These are phyloP conservation scores for Penicillium olsonii DNA, from an alignment of 2,329 filamentous ascomycete species.

Conservation along the genomic window DNA sequence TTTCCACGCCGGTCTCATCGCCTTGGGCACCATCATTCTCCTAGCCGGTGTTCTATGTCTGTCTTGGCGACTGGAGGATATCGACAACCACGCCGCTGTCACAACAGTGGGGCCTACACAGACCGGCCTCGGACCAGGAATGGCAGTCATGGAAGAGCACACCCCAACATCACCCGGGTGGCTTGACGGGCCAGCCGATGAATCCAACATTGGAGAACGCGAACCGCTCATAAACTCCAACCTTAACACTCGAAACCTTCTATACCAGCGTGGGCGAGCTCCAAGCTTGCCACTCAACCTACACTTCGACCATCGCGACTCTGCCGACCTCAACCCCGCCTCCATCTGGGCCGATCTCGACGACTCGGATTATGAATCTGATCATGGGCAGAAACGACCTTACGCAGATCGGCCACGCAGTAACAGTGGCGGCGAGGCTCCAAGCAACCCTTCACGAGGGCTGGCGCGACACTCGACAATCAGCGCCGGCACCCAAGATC, in stretches of 20 bases:
- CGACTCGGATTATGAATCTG: slow-evolving; percentile 59
- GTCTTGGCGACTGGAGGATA: slow-evolving; percentile 86
- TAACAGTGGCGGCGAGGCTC: slow-evolving; percentile 21
- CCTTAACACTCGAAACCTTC: slow-evolving; percentile 25
- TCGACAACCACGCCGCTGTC: slow-evolving; percentile 38
- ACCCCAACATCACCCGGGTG: slow-evolving; percentile 27
- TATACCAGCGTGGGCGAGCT: slow-evolving; percentile 37
- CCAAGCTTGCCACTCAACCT: slow-evolving; percentile 35
- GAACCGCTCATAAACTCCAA: slow-evolving; percentile 39
- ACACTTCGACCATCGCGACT: slow-evolving; percentile 47
- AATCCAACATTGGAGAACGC: slow-evolving; percentile 42
- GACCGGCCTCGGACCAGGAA: slow-evolving; percentile 75
- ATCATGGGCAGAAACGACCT: slow-evolving; percentile 12
- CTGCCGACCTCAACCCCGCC: slow-evolving; percentile 64
- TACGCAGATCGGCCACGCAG: slow-evolving; percentile 24
- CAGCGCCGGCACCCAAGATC: slow-evolving; percentile 18
- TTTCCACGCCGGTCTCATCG: slow-evolving; percentile 70
- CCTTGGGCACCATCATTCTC: slow-evolving; percentile 81
- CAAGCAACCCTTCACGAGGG: slow-evolving; percentile 20
- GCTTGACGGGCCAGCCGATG: slow-evolving; percentile 33
- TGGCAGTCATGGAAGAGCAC: slow-evolving; percentile 71
- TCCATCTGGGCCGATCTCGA: slow-evolving; percentile 90
- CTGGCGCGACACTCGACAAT: slow-evolving; percentile 26
- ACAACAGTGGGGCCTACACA: slow-evolving; percentile 54
- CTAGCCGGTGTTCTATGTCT: slow-evolving; percentile 85